phyloP scores from a whole-genome alignment of 768 basidiomycete genomes.

The Amanita pseudoporphyria region DNA sequence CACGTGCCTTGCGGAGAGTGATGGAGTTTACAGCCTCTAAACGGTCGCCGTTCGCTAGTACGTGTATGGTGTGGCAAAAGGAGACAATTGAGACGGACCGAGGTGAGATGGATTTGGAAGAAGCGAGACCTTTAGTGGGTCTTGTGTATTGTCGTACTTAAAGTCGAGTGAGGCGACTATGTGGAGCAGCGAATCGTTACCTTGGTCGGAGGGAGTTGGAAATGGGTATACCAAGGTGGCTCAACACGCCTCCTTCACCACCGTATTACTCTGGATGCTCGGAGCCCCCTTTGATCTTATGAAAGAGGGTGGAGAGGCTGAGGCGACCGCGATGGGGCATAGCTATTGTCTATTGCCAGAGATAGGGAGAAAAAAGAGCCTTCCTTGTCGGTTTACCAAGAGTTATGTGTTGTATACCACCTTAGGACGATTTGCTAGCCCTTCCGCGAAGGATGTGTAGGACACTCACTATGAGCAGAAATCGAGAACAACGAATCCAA shows the following conservation, averaged over 20 bases:
- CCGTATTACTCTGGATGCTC: conserved; percentile 52
- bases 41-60: neutral
- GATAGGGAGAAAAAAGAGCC: neutral
- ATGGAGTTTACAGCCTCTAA: conserved; percentile 83
- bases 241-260: conserved; percentile 78
- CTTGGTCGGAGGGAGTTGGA: neutral
- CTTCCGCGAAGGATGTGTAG: neutral
- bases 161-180: conserved; percentile 59
- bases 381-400: conserved; percentile 31
- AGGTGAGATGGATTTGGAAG: conserved; percentile 77
- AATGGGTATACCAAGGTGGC: conserved; percentile 54
- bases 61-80: neutral
- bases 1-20: conserved; percentile 82
- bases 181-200: neutral
- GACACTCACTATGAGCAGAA: conserved; percentile 46
- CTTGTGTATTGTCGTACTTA: conserved; percentile 38
- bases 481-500: conserved; percentile 66
- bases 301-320: conserved; percentile 77
- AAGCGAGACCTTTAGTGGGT: conserved; percentile 61
- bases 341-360: conserved; percentile 21
- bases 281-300: conserved; percentile 90
- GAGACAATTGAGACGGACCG: conserved; percentile 36
- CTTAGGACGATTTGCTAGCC: neutral
- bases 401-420: conserved; percentile 53
- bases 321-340: conserved; percentile 88